phyloP scores from a whole-genome alignment of 2,329 filamentous ascomycete genomes.

The Tolypocladium sp. region DNA sequence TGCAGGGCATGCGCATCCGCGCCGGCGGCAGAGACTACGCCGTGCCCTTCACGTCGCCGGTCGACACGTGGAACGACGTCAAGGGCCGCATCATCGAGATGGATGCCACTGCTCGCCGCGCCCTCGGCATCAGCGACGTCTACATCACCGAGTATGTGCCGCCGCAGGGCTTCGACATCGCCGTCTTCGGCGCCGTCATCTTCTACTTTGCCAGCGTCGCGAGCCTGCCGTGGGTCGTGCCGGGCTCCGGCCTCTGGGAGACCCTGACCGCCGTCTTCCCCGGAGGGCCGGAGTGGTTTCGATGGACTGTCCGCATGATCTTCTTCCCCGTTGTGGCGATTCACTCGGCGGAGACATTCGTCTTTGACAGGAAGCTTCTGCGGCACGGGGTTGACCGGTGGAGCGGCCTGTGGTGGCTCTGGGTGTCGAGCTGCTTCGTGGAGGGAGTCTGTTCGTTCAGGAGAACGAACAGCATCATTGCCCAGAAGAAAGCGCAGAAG shows the following conservation, averaged over 20 bases:
- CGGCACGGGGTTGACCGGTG: conserved; percentile 38
- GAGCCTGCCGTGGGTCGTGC: conserved; percentile 37
- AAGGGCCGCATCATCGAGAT: conserved; percentile 66
- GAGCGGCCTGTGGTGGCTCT: conserved; percentile 42
- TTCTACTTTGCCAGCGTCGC: conserved; percentile 46
- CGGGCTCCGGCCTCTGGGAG: conserved; percentile 40
- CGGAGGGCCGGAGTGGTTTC: conserved; percentile 47
- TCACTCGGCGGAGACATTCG: conserved; percentile 55
- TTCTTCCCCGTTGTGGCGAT: conserved; percentile 50
- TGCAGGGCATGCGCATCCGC: conserved; percentile 53
- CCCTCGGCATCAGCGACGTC: conserved; percentile 48
- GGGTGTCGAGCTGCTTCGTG: conserved; percentile 42
- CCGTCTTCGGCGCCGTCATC: conserved; percentile 44
- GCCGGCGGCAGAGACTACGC: conserved; percentile 34
- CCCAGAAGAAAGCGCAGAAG: conserved; percentile 29
- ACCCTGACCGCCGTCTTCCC: conserved; percentile 43
- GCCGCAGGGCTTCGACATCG: conserved; percentile 34
- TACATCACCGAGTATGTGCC: conserved; percentile 29
- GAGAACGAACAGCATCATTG: conserved; percentile 41
- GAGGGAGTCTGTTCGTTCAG: conserved; percentile 43
- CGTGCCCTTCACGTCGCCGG: conserved; percentile 60
- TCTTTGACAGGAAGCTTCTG: conserved; percentile 38
- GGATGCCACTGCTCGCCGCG: conserved; percentile 44
- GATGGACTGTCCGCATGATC: conserved; percentile 49
- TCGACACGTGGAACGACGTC: conserved; percentile 58